Evolutionary conservation across 2,329 filamentous ascomycete species (phyloP), one percentile per base, ranked within the genome.

Genomic region (Pseudonectria buxi): DNA sequence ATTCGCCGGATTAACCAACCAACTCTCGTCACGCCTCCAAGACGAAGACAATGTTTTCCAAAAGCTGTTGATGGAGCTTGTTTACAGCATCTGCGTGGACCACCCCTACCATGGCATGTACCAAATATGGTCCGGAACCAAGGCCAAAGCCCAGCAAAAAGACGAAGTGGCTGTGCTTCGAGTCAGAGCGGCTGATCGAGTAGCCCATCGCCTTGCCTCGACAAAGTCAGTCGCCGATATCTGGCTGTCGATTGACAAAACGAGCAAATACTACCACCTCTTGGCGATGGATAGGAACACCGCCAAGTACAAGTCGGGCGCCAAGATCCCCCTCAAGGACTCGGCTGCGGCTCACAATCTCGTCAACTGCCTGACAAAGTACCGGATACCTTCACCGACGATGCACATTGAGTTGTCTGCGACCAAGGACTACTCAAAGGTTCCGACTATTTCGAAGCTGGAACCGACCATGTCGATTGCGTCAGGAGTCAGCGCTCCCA

Each of bases 91-190:
- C 36, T 96, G 90, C 54, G 71, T 76, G 10, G 88, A 98, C 38
- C 92, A 99, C 61, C 94, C 92, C 0, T 95, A 89, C 58, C 94
- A 98, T 56, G 88, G 88, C 32, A 90, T 96, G 80, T 94, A 98
- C 57, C 89, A 96, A 50, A 86, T 98, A 28, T 95, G 90, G 69
- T 86, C 89, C 3, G 81, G 83, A 14, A 80, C 77, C 29, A 84
- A 81, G 50, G 78, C 75, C 34, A 81, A 79, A 40, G 74, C 73
- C 33, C 79, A 81, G 49, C 71, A 70, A 34, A 81, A 83, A 47
- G 90, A 95, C 46, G 77, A 83, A 27, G 75, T 83, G 4, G 84
- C 86, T 1, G 66, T 80, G 14, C 82, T 83, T 4, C 80, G 92
- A 32, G 78, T 83, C 49, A 72, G 71, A 43, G 88, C 89, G 11